Conservation (phyloP, 2,329 filamentous ascomycete genomes). For the Nothopassalora personata region DNA sequence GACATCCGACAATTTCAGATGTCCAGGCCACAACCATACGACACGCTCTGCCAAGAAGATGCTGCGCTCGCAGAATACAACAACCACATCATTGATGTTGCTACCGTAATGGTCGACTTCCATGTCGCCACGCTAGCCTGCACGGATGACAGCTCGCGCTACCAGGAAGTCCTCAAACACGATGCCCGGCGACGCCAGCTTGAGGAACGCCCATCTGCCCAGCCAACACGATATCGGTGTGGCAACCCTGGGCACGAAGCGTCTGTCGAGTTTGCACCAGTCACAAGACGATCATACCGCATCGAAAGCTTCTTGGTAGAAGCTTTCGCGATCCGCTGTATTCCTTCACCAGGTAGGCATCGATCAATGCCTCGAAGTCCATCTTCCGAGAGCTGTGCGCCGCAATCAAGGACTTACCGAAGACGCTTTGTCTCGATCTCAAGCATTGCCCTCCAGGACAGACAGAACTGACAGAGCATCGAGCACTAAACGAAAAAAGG, state of each 20-base stretch:
- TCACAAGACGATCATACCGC: constrained; percentile 10
- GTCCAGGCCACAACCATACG: neutral
- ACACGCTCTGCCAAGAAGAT: neutral
- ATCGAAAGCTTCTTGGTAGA: constrained; percentile 4
- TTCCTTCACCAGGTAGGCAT: constrained; percentile 9
- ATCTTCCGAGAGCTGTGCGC: constrained; percentile 1
- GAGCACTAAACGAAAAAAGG: constrained; percentile 1
- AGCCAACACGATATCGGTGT: neutral
- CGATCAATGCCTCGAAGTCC: constrained; percentile 2
- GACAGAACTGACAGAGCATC: constrained; percentile 3
- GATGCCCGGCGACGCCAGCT: constrained; percentile 6
- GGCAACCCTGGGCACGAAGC: neutral
- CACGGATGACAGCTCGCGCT: neutral
- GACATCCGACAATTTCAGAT: constrained; percentile 5
- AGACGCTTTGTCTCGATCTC: constrained; percentile 6
- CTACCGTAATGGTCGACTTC: constrained; percentile 3
- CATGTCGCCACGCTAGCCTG: constrained; percentile 4
- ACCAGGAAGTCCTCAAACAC: constrained; percentile 7
- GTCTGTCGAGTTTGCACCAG: neutral
- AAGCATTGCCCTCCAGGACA: constrained; percentile 2
- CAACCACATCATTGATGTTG: constrained; percentile 4
- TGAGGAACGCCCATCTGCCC: neutral
- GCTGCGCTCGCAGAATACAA: neutral
- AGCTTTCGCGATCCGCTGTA: constrained; percentile 5
- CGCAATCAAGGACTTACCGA: neutral